phyloP scores from a whole-genome alignment of 2,329 filamentous ascomycete genomes.

The Seiridium unicorne region DNA sequence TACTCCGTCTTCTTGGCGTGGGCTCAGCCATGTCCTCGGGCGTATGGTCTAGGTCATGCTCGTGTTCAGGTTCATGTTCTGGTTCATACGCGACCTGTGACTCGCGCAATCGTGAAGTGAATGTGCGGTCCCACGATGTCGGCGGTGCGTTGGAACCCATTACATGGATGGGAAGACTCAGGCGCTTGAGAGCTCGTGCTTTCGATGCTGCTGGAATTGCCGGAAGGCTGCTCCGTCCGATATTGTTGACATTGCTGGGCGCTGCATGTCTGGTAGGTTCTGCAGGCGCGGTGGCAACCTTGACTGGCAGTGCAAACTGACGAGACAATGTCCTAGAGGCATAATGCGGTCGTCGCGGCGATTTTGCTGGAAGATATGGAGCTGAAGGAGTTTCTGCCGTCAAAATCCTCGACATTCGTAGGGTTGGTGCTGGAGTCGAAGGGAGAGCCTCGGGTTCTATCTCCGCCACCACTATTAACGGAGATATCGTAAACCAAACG shows the following conservation, averaged over 20 bases:
- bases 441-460: not conserved
- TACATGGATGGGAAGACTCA: slow-evolving; percentile 9
- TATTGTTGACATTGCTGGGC: not conserved
- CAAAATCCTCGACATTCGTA: slow-evolving; percentile 1
- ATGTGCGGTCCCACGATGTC: slow-evolving; percentile 3
- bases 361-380: slow-evolving; percentile 9
- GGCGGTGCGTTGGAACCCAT: not conserved
- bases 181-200: slow-evolving; percentile 8
- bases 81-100: not conserved
- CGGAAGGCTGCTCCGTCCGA: slow-evolving; percentile 9
- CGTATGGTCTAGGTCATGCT: not conserved
- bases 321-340: slow-evolving; percentile 17
- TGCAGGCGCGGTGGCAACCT: slow-evolving; percentile 19
- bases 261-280: slow-evolving; percentile 16
- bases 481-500: slow-evolving; percentile 18
- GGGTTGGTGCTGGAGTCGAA: not conserved
- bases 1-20: slow-evolving; percentile 3
- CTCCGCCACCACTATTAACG: slow-evolving; percentile 20
- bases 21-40: not conserved
- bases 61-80: not conserved
- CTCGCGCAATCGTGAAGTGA: not conserved
- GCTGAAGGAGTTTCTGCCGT: not conserved
- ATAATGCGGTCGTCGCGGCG: slow-evolving; percentile 14
- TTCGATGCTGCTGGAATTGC: slow-evolving; percentile 3
- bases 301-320: slow-evolving; percentile 18